Base-by-base conservation (phyloP, 768 basidiomycete genomes). In the Trametes elegans region DNA sequence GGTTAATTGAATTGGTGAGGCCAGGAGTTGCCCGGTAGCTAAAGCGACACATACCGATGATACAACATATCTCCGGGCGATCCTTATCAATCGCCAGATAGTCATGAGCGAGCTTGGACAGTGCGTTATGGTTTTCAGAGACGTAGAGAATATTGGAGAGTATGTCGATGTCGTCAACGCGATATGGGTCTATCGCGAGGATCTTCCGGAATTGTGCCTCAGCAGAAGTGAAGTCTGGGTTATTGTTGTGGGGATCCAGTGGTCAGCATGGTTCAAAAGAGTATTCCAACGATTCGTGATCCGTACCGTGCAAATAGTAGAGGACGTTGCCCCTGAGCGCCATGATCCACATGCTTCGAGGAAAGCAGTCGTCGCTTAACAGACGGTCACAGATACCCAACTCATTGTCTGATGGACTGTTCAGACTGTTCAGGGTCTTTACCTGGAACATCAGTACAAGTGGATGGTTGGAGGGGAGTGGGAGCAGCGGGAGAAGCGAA, bases 131-230 rank as follows among this genome's bases (percentile, higher is more conserved):
- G 63, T 91, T 92, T 64, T 94, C 90, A 43, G 91, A 92, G 3
- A 98, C 94, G 70, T 98, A 98, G 36, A 98, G 79, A 66, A 98
- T 97, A 67, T 98, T 97, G 52, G 94, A 96, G 69, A 89, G 94
- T 32, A 97, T 84, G 65, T 98, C 97, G 53, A 98, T 88, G 64
- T 97, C 91, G 60, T 99, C 97, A 53, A 97, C 83, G 23, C 94
- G 83, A 70, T 85, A 86, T 8, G 95, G 96, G 67, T 98, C 94
- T 31, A 87, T 66, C 3, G 75, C 71, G 29, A 91, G 80, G 29
- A 98, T 89, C 61, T 81, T 79, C 63, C 93, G 88, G 68, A 98
- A 99, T 64, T 93, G 85, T 27, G 72, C 72, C 67, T 91, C 90
- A 3, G 97, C 93, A 52, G 85, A 83, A 49, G 85, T 83, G 70